Base-by-base conservation (phyloP, 306 rosid species). In the Dryas octopetala region DNA sequence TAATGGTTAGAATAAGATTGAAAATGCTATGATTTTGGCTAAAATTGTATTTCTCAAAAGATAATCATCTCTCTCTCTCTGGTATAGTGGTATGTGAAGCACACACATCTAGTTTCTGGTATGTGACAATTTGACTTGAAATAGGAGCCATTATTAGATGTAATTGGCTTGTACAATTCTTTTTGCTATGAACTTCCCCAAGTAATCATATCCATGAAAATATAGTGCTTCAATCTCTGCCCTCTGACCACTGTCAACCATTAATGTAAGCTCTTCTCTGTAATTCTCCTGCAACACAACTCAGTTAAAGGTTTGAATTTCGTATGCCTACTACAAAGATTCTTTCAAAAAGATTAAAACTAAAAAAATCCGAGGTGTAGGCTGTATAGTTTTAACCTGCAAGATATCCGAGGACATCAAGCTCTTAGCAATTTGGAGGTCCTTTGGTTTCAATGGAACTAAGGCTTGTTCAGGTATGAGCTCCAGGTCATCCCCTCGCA, bases 211-310 rank as follows among this genome's bases (percentile, higher is more conserved):
- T 38, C 97, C 96, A 40, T 88, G 90, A 55, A 75, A 89, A 71
- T 92, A 89, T 46, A 92, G 82, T 54, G 99, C 97, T 83, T 95
- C 97, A 38, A 95, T 85, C 84, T 95, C 99, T 58, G 96, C 97
- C 83, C 88, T 84, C 40, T 69, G 83, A 19, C 92, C 89, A 10
- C 82, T 77, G 66, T 84, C 85, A 81, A 91, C 86, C 99, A 92
- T 91, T 17, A 81, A 72, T 17, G 88, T 73, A 55, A 91, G 83
- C 87, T 91, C 97, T 81, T 85, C 85, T 79, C 80, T 86, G 84
- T 95, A 90, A 74, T 74, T 88, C 76, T 84, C 97, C 98, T 95
- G 91, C 76, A 23, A 77, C 66, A 41, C 68, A 77, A 47, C 59
- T 68, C 53, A 28, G 50, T 47, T 15, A 40, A 38, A 41, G 26